Base-by-base conservation (phyloP, 208 protist species). In the Borovskyia barvae region DNA sequence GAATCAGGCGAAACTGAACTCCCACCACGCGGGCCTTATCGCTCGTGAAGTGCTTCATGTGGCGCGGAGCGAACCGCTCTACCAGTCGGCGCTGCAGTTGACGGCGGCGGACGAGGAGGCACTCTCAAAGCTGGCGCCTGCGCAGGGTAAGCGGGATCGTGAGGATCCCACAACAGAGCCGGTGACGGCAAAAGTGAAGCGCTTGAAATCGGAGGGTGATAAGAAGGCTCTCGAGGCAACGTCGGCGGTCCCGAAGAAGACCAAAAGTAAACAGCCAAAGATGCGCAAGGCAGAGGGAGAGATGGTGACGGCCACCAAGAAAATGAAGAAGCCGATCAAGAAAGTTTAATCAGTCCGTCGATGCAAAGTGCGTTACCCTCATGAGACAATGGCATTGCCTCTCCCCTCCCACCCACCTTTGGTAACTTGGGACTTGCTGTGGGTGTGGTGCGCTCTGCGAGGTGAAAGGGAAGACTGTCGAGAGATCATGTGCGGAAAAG, bases 41-140 rank as follows among this genome's bases (percentile, higher is more conserved):
- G 81, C 86, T 12, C 60, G 85, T 8, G 90, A 95, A 70, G 48
- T 93, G n/a, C 67, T 93, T n/a, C 37, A 64, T 30, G 82, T 92
- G 0, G 40, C 65, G 5, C 66, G 66, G 43, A 49, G 63, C 7
- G 70, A 90, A 65, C 69, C 71, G 1, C 53, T 69, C 19, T 95
- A 91, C 70, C 69, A 72, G 39, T 57, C 66, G 5, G 82, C 82
- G 17, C 57, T 95, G 20, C 43, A 75, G 14, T 68, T 95, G 14
- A 80, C 76, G 0, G 30, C 56, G 19, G 66, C 50, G 2, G 80
- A 88, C 30, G 29, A 62, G 45, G 24, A 60, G 41, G 14, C 58
- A 24, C 67, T 95, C 12, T 12, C 68, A 48, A 57, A 52, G 15
- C 39, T 93, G n/a, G 45, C 72, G 3, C 85, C 82, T 4, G 75